These are phyloP conservation scores for Fennellomyces sp. DNA, from an alignment of 371 early-diverging fungal genomes.

Conservation along the genomic window DNA sequence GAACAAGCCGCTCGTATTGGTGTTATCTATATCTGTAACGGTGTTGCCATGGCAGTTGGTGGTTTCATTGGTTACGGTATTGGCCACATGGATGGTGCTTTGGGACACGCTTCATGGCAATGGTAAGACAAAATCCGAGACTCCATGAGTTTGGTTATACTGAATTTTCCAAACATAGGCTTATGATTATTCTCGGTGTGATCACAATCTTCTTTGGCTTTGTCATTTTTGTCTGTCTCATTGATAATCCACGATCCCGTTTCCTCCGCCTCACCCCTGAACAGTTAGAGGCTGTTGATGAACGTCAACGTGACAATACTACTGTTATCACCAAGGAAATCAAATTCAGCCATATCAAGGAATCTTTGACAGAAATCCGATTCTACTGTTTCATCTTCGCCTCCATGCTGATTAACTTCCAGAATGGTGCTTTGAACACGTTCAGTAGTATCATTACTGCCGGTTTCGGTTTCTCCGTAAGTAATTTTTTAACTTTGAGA, in stretches of 20 bases:
- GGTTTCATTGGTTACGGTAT: conserved; percentile 63
- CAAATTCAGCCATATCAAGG: conserved; percentile 22
- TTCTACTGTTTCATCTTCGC: conserved; percentile 23
- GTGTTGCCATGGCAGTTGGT: conserved; percentile 56
- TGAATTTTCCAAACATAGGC: conserved; percentile 11
- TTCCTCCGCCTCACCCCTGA: conserved; percentile 20
- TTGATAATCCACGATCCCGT: conserved; percentile 19
- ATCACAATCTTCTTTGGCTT: conserved; percentile 24
- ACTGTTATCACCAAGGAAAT: conserved; percentile 18
- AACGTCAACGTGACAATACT: conserved; percentile 19
- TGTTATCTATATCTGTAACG: conserved; percentile 26
- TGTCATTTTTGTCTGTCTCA: conserved; percentile 15
- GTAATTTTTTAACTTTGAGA: background rate
- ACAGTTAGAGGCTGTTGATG: conserved; percentile 15
- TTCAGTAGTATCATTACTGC: conserved; percentile 24
- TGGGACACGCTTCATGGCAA: conserved; percentile 48
- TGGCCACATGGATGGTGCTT: conserved; percentile 41
- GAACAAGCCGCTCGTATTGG: conserved; percentile 28
- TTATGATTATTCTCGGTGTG: conserved; percentile 37
- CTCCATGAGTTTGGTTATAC: no score
- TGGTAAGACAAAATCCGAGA: conserved; percentile 27
- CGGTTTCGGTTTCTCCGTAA: conserved; percentile 27
- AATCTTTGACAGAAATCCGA: conserved; percentile 25
- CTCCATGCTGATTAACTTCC: conserved; percentile 30
- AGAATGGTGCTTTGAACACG: conserved; percentile 43